These are phyloP conservation scores for Melanogaster broomeanus DNA, from an alignment of 768 basidiomycete species.

Conservation along the genomic window DNA sequence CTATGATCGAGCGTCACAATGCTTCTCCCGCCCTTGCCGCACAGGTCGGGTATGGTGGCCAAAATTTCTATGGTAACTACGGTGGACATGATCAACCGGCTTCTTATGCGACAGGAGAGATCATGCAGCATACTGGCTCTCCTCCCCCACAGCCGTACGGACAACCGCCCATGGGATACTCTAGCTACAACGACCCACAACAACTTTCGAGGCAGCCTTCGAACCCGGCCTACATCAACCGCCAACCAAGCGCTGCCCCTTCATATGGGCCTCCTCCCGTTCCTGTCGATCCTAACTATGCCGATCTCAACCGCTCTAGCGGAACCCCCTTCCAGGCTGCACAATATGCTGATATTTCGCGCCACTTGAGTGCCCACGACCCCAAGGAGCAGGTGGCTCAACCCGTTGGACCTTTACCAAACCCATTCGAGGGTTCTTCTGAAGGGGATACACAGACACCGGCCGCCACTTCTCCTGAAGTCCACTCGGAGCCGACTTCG, in stretches of 20 bases:
- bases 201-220: slow-evolving; percentile 23
- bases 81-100: slow-evolving; percentile 25
- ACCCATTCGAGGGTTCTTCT: slow-evolving; percentile 28
- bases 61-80: slow-evolving; percentile 28
- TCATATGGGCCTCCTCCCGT: slow-evolving; percentile 10
- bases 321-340: slow-evolving; percentile 75
- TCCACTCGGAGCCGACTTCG: slow-evolving; percentile 13
- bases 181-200: slow-evolving; percentile 29
- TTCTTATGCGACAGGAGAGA: slow-evolving; percentile 16
- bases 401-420: slow-evolving; percentile 25
- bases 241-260: slow-evolving; percentile 15
- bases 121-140: slow-evolving; percentile 8
- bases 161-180: slow-evolving; percentile 17
- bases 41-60: slow-evolving; percentile 16
- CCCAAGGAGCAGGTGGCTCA: slow-evolving; percentile 22
- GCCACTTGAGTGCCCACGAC: slow-evolving; percentile 44
- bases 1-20: slow-evolving; percentile 59
- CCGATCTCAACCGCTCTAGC: slow-evolving; percentile 66
- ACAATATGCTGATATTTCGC: slow-evolving; percentile 73
- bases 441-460: not conserved
- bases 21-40: slow-evolving; percentile 28
- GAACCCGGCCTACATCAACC: slow-evolving; percentile 21
- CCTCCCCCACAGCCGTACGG: slow-evolving; percentile 25
- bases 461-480: slow-evolving; percentile 40
- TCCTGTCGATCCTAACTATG: slow-evolving; percentile 41